phyloP scores from a whole-genome alignment of 352 stramenopile genomes.

The Phytophthora pinifolia region DNA sequence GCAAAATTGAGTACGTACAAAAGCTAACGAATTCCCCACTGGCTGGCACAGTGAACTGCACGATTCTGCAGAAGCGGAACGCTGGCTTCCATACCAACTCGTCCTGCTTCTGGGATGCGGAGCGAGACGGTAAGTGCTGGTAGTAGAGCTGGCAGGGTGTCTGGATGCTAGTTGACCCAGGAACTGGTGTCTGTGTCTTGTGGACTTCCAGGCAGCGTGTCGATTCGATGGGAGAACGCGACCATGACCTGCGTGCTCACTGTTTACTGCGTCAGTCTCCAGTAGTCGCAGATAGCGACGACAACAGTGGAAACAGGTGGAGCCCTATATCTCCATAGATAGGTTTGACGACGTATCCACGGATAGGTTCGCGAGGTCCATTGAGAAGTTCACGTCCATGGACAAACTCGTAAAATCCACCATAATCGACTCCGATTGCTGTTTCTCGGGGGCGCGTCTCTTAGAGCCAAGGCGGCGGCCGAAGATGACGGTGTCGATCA shows the following conservation, averaged over 20 bases:
- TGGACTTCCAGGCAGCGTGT: slow-evolving; percentile 54
- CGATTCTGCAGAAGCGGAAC: slow-evolving; percentile 89
- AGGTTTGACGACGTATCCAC: slow-evolving; percentile 48
- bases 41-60: slow-evolving; percentile 72
- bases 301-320: slow-evolving; percentile 16
- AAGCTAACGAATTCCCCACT: slow-evolving; percentile 24
- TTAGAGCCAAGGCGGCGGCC: slow-evolving; percentile 47
- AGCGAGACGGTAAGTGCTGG: slow-evolving; percentile 67
- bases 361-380: slow-evolving; percentile 38
- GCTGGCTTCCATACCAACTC: slow-evolving; percentile 87
- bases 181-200: slow-evolving; percentile 8
- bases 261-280: slow-evolving; percentile 73
- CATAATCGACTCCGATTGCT: slow-evolving; percentile 73
- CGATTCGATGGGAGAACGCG: slow-evolving; percentile 73
- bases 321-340: slow-evolving; percentile 43
- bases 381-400: slow-evolving; percentile 43
- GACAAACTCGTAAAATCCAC: slow-evolving; percentile 79
- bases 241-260: slow-evolving; percentile 74
- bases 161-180: slow-evolving; percentile 6
- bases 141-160: neutral
- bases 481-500: slow-evolving; percentile 84
- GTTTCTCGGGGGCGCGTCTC: slow-evolving; percentile 32
- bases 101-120: slow-evolving; percentile 85
- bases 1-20: slow-evolving; percentile 30
- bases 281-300: slow-evolving; percentile 28